Evolutionary conservation across 2,329 filamentous ascomycete genomes (phyloP).

Genomic region (Ceratocystis variospora): DNA sequence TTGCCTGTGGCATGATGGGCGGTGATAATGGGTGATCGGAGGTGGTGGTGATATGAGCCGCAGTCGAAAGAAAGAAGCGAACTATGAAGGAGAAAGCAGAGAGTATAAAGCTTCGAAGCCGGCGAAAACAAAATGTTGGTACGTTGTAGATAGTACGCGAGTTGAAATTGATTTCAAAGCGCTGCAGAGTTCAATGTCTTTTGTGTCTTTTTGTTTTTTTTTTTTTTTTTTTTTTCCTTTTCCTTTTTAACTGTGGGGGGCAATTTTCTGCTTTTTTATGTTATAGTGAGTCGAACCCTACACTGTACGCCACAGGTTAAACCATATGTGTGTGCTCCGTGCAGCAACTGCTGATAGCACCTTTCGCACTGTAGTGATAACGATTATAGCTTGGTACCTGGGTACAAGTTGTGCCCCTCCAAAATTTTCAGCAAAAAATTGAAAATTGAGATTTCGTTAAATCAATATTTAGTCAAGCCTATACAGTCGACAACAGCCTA

Average conservation of each 20-base stretch:
- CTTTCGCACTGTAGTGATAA: constrained; percentile 5
- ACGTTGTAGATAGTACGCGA: too few relatives aligned
- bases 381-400: neutral
- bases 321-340: neutral
- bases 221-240: neutral
- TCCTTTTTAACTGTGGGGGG: constrained; percentile 15
- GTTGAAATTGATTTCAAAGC: neutral
- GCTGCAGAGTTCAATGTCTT: neutral
- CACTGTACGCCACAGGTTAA: constrained; percentile 8
- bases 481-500: too few relatives aligned
- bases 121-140: too few relatives aligned
- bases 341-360: neutral
- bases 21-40: constrained; percentile 16
- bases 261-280: constrained; percentile 18
- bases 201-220: neutral
- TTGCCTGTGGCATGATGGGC: constrained; percentile 49
- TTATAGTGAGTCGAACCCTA: constrained; percentile 18
- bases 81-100: too few relatives aligned
- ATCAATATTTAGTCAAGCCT: neutral
- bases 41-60: neutral
- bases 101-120: too few relatives aligned
- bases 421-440: constrained; percentile 15
- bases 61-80: neutral
- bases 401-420: constrained; percentile 16
- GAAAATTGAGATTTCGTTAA: neutral